Evolutionary conservation across 140 eudicot species (phyloP), one percentile per base, ranked within the genome.

Genomic region (Erigeron philadelphicus): DNA sequence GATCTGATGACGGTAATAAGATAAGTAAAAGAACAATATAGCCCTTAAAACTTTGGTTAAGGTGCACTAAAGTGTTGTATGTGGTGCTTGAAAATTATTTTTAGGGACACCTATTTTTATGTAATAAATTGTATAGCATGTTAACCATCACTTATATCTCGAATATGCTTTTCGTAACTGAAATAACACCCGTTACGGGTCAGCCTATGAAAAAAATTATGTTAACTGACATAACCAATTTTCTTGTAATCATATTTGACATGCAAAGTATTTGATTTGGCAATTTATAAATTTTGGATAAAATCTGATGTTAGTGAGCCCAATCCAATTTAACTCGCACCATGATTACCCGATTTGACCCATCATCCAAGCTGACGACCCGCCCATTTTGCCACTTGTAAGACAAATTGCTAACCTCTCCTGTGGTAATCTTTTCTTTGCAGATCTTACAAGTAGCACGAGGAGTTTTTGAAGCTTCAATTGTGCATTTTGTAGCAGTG

Each of bases 391-490:
- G n/a, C 53, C 71, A 63, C 71, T 18, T 9, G 11, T 7, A 61
- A 61, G 38, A 35, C 7, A 8, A 61, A 38, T 18, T 45, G 58
- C 81, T 7, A 67, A 94, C 99, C 95, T 85, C 88, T 81, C 95
- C 97, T 59, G 93, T 85, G 66, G 67, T 40, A 57, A 94, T 94
- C 88, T 89, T 94, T 71, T 80, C 81, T 65, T 67, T 80, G 87
- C 99, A 94, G 57, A 25, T 53, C 72, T 79, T 85, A 77, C 99
- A 94, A 66, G 89, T 78, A 69, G 97, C 97, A 76, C 95, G 97
- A 17, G 86, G 61, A 43, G 88, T 78, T 75, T 76, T 85, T 1
- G 99, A 87, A 68, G 80, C 80, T 77, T 94, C 99, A 71, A 94
- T 72, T 18, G 86, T 83, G 71, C 72, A 80, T 62, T 76, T 61